phyloP scores from a whole-genome alignment of 345 rosid genomes.

The Camelina neglecta region DNA sequence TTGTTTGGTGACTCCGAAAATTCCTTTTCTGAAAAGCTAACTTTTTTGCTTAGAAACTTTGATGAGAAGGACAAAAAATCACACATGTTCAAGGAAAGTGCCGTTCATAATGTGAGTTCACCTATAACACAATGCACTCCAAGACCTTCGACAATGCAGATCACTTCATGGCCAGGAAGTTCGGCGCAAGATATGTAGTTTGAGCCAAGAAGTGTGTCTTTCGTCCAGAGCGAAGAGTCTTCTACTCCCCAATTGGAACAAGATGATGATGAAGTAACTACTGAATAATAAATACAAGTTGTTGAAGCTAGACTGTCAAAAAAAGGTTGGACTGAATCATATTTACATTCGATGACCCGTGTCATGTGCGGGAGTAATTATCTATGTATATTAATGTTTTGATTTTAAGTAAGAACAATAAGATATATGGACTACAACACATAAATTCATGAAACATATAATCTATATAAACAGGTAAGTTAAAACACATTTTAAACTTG shows the following conservation, averaged over 20 bases:
- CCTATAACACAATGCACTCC: slow-evolving; percentile 16
- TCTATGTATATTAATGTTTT: background rate
- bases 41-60: slow-evolving; percentile 32
- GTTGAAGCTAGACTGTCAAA: too few relatives aligned
- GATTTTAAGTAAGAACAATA: too few relatives aligned
- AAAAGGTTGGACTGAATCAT: too few relatives aligned
- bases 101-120: slow-evolving; percentile 34
- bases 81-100: slow-evolving; percentile 34
- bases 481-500: too few relatives aligned
- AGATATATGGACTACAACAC: too few relatives aligned
- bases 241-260: background rate
- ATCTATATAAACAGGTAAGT: too few relatives aligned
- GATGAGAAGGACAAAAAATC: slow-evolving; percentile 45
- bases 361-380: background rate
- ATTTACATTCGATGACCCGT: background rate
- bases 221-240: background rate
- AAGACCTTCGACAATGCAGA: background rate
- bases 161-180: slow-evolving; percentile 7
- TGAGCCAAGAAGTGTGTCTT: slow-evolving; percentile 26
- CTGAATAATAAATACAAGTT: background rate
- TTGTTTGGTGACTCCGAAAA: slow-evolving; percentile 16
- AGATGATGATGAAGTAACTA: slow-evolving; percentile 6
- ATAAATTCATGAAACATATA: too few relatives aligned
- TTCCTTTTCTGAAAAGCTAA: slow-evolving; percentile 43
- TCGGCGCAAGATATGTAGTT: slow-evolving; percentile 12